phyloP scores from a whole-genome alignment of 805 yeast species.

The Kurtzmaniella fragi region DNA sequence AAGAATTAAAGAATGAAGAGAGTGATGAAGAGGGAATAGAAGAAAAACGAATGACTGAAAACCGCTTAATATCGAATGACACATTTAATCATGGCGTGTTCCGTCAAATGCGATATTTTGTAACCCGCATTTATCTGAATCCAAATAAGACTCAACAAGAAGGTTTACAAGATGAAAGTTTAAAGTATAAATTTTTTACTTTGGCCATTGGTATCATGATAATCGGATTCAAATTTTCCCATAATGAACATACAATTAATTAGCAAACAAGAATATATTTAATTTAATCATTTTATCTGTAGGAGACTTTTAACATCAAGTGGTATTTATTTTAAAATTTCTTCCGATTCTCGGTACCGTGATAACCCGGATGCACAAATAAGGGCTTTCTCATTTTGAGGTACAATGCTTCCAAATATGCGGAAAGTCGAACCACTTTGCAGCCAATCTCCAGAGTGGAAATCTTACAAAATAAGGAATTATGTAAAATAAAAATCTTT shows the following conservation, averaged over 20 bases:
- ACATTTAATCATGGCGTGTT: constrained; percentile 19
- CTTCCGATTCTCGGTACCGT: too few relatives aligned
- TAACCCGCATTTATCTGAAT: constrained; percentile 18
- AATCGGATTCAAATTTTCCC: constrained; percentile 33
- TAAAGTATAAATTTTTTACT: constrained; percentile 38
- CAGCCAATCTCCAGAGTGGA: constrained; percentile 6
- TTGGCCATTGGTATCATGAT: constrained; percentile 39
- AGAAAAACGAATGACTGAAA: constrained; percentile 1
- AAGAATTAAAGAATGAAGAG: constrained; percentile 10
- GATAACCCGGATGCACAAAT: too few relatives aligned
- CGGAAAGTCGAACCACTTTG: too few relatives aligned
- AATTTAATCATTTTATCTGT: too few relatives aligned
- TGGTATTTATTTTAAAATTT: too few relatives aligned
- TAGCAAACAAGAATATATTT: too few relatives aligned
- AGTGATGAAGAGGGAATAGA: constrained; percentile 4
- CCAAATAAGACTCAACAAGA: constrained; percentile 16
- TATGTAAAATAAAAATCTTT: constrained; percentile 3
- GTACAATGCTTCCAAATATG: too few relatives aligned
- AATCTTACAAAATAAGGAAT: constrained; percentile 3
- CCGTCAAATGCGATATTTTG: constrained; percentile 29
- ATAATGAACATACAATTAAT: constrained; percentile 4
- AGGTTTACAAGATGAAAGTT: constrained; percentile 31
- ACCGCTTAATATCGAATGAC: background rate
- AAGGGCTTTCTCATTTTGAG: too few relatives aligned
- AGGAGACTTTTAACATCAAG: too few relatives aligned